Percentiles rank a stretch among this genome's conserved stretches.
phyloP scores from a whole-genome alignment of 208 protist genomes.

The Trypanosoma conorhini region DNA sequence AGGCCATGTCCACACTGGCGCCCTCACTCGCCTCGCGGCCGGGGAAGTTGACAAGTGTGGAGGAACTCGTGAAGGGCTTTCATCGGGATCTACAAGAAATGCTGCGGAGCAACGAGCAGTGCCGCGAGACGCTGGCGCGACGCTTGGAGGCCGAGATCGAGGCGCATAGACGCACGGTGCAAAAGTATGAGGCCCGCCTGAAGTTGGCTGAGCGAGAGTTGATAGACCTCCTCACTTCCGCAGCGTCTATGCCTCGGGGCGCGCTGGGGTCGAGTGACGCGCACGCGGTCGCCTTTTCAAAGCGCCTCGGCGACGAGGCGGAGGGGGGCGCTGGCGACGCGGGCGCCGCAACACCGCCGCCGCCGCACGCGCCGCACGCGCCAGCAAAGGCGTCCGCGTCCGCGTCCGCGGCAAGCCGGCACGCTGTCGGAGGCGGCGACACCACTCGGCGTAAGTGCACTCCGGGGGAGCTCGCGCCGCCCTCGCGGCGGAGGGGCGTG shows the following conservation, averaged over 20 bases:
- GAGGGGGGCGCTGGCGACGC: not conserved
- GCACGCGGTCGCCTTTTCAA: not conserved
- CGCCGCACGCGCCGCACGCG: not conserved
- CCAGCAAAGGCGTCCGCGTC: not conserved
- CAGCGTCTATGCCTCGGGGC: not conserved
- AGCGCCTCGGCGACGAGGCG: not conserved
- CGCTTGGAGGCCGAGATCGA: conserved; percentile 57
- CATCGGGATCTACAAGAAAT: conserved; percentile 37
- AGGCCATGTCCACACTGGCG: not conserved
- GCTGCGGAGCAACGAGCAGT: conserved; percentile 24
- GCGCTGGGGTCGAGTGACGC: not conserved
- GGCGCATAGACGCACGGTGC: conserved; percentile 49
- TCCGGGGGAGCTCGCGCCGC: not conserved
- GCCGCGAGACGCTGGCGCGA: conserved; percentile 52
- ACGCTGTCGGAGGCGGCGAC: not conserved
- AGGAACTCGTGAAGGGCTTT: conserved; percentile 44
- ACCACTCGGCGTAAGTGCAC: not conserved
- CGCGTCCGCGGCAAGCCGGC: not conserved
- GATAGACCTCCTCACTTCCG: conserved; percentile 5
- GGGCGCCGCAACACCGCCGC: not conserved
- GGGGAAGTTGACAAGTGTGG: conserved; percentile 32
- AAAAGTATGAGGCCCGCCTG: conserved; percentile 51
- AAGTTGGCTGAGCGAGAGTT: conserved; percentile 18
- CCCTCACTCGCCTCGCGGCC: conserved; percentile 5
- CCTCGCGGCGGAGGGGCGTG: not conserved